Conservation (phyloP, 805 yeast species). For the Cyberlindnera lachancei region DNA sequence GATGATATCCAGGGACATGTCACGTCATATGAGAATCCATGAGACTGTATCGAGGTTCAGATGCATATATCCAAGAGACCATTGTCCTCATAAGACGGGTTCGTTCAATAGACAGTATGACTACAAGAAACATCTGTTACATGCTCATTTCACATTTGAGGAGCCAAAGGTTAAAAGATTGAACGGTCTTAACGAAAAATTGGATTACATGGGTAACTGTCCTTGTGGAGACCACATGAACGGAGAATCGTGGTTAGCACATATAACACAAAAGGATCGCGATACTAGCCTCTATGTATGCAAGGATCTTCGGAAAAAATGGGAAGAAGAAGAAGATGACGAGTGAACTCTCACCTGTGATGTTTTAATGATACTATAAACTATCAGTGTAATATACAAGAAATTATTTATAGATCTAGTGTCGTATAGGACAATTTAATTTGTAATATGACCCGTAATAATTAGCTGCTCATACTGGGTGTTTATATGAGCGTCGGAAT, state of each 20-base stretch:
- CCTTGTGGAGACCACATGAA: slow-evolving; percentile 40
- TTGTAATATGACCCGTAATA: too few relatives aligned
- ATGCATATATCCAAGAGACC: slow-evolving; percentile 49
- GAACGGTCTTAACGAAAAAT: slow-evolving; percentile 46
- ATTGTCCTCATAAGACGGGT: slow-evolving; percentile 52
- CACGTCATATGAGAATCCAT: slow-evolving; percentile 58
- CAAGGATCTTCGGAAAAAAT: slow-evolving; percentile 5
- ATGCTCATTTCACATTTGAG: slow-evolving; percentile 52
- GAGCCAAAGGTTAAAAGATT: slow-evolving; percentile 26
- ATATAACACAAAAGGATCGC: slow-evolving; percentile 31
- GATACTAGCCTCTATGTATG: slow-evolving; percentile 2
- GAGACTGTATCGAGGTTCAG: slow-evolving; percentile 47
- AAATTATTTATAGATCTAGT: too few relatives aligned
- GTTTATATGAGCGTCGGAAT: too few relatives aligned
- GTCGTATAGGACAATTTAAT: too few relatives aligned
- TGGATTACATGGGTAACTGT: slow-evolving; percentile 45
- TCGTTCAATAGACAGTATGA: slow-evolving; percentile 63
- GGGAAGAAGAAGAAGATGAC: slow-evolving; percentile 1
- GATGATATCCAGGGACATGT: slow-evolving; percentile 49
- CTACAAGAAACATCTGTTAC: slow-evolving; percentile 56
- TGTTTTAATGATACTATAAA: too few relatives aligned
- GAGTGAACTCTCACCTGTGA: not conserved
- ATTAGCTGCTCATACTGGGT: too few relatives aligned
- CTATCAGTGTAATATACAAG: too few relatives aligned
- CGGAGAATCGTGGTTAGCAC: slow-evolving; percentile 54